Conservation (phyloP, 306 rosid genomes). For the Prunus persica region Prunus_persica_NCBIv2 NC_034011.1:20292001-20292500, state of each 20-base stretch:
- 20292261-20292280: background rate
- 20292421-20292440: background rate
- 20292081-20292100: too few species aligned
- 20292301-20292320: background rate
- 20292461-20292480: conserved; percentile 6
- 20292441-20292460: background rate
- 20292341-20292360: background rate
- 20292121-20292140: too few species aligned
- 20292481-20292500: background rate
- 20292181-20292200: background rate
- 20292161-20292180: too few species aligned
- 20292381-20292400: background rate
- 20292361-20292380: background rate
- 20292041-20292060: too few species aligned
- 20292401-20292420: background rate
- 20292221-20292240: background rate
- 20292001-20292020: too few species aligned
- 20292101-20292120: too few species aligned
- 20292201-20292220: background rate
- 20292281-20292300: background rate
- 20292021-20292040: too few species aligned
- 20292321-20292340: background rate
- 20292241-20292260: background rate
- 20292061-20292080: too few species aligned
- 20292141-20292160: too few species aligned